Evolutionary conservation across 768 basidiomycete genomes (phyloP), one percentile per base, ranked within the genome.

Genomic region (Cystofilobasidium ferigula): DNA sequence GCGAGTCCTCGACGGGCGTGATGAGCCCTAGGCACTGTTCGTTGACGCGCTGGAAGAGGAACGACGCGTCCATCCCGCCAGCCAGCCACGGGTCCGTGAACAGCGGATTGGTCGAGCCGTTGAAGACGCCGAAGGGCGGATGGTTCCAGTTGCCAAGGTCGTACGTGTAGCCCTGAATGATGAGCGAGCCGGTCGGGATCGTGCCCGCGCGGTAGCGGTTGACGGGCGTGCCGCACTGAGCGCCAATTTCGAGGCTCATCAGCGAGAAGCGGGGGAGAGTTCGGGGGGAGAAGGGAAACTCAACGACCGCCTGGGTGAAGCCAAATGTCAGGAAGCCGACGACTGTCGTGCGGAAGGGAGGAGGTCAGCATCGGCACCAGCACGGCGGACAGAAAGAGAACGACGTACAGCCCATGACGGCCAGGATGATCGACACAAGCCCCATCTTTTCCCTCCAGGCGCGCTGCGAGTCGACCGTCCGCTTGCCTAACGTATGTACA

Each of bases 371-470:
- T 16, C 2, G 22, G 12, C 22, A 24, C n/a, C 6, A 24, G 3
- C 22, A n/a, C 12, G n/a, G n/a, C 4, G 47, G 22, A 48, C 3
- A 10, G 26, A 9, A n/a, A n/a, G 47, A 7, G 24, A 3, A 42
- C 4, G 14, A 48, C 47, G 47, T 20, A 28, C 47, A 48, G 22
- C 88, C 87, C 93, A 98, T 95, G 69, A 92, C 81, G n/a, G 76
- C 5, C 22, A 82, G 74, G 72, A 94, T 89, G 76, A 97, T 80
- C 70, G 81, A 79, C 57, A 99, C 79, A 30, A 99, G 82, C 9
- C 94, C 94, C 77, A 97, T 89, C 79, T 99, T 99, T 78, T 99
- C 95, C 69, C 95, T 82, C 93, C 93, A 99, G 51, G 95, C 95
- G 58, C 91, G 84, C 75, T 95, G 92, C 70, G 87, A 87, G 70